Base-by-base conservation (phyloP, 306 rosid species). In the Datisca glomerata region DNA sequence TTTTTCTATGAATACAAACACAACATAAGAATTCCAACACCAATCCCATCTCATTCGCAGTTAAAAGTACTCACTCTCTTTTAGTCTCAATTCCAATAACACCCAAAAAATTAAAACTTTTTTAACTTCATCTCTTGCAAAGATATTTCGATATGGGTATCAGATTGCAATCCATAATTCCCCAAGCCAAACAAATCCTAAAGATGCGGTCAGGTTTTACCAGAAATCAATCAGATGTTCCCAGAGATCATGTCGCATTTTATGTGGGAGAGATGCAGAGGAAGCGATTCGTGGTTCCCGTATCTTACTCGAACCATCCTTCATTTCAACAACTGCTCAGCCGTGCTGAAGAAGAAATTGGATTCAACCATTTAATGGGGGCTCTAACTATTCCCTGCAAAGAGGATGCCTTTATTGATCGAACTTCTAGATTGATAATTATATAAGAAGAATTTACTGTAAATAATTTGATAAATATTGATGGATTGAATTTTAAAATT, bases 331-430 rank as follows among this genome's bases (percentile, higher is more conserved):
- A 66, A 13, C 50, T 72, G 46, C 45, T 72, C 2, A 37, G 34
- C 27, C 57, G n/a, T n/a, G n/a, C n/a, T n/a, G n/a, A n/a, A n/a
- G n/a, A n/a, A n/a, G 47, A 72, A 39, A 72, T 66, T 3, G 72
- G 74, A 18, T 64, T 39, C 42, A 24, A 51, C 28, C 85, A 67
- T 43, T 77, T 79, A 5, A n/a, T n/a, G n/a, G n/a, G n/a, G n/a
- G n/a, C n/a, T n/a, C n/a, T n/a, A n/a, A n/a, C n/a, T n/a, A n/a
- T 69, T 33, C 73, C 75, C 11, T 71, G 73, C 68, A 48, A 51
- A 20, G 69, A 79, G 38, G 53, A 65, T 11, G 5, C 61, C 13
- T 72, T 72, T 63, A 24, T 48, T 14, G 35, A 57, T 12, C 36
- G 65, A 43, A 43, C 49, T 43, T 71, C 77, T 13, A 3, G 25